Conservation (phyloP, 768 basidiomycete genomes). For the Leucocoprinus leucothites region DNA sequence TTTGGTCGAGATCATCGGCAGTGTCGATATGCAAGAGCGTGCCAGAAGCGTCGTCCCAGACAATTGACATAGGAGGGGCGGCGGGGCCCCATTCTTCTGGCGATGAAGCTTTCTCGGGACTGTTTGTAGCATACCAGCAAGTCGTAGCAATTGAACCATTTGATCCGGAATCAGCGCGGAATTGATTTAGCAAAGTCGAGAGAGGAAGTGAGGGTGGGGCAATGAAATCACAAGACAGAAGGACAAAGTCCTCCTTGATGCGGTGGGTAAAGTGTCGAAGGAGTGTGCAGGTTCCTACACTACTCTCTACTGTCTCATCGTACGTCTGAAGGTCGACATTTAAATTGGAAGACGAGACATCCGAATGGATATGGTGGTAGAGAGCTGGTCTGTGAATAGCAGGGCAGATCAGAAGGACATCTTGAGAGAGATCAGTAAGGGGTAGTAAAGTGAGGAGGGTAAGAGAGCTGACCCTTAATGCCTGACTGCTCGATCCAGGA, state of each 20-base stretch:
- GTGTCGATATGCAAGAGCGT: conserved; percentile 75
- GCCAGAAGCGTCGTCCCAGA: conserved; percentile 64
- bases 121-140: conserved; percentile 57
- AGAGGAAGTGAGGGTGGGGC: conserved; percentile 75
- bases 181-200: conserved; percentile 70
- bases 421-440: conserved; percentile 34
- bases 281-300: conserved; percentile 70
- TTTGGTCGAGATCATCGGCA: conserved; percentile 61
- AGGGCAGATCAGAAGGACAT: conserved; percentile 86
- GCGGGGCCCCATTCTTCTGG: conserved; percentile 67
- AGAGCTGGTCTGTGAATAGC: conserved; percentile 69
- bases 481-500: conserved; percentile 88
- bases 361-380: conserved; percentile 83
- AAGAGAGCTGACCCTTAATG: conserved; percentile 60
- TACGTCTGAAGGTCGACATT: conserved; percentile 78
- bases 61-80: conserved; percentile 46
- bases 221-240: conserved; percentile 90
- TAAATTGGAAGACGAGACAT: conserved; percentile 63
- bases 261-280: conserved; percentile 73
- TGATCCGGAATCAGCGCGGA: conserved; percentile 67
- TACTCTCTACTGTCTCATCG: conserved; percentile 66
- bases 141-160: conserved; percentile 62
- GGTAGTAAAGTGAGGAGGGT: conserved; percentile 7
- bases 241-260: conserved; percentile 82
- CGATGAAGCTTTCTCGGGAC: conserved; percentile 49